Conservation (phyloP, 2,329 filamentous ascomycete species). For the Apiospora sp. region DNA sequence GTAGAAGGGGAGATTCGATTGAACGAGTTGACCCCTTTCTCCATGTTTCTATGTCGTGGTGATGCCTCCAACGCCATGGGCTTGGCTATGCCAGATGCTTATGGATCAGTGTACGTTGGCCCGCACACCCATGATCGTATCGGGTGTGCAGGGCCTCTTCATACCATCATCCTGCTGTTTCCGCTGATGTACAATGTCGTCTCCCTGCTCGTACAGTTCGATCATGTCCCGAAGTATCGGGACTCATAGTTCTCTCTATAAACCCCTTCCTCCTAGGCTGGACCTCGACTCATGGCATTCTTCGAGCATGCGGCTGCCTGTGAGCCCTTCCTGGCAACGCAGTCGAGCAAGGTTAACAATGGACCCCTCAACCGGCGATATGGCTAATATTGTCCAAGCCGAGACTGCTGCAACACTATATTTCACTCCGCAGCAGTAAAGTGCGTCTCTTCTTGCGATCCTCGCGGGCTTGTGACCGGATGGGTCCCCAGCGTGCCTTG, state of each 20-base stretch:
- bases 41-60: background rate
- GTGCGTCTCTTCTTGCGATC: slow-evolving; percentile 62
- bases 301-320: background rate
- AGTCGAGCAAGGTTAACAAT: background rate
- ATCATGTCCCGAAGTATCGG: background rate
- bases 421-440: slow-evolving; percentile 60
- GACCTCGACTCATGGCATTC: background rate
- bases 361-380: background rate
- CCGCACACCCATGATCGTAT: slow-evolving; percentile 7
- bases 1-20: slow-evolving; percentile 24
- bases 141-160: slow-evolving; percentile 3
- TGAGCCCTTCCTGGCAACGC: background rate
- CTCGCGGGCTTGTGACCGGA: slow-evolving; percentile 60
- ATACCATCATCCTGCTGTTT: background rate
- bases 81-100: slow-evolving; percentile 27
- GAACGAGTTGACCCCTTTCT: background rate
- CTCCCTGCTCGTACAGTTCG: slow-evolving; percentile 24
- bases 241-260: background rate
- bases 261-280: background rate
- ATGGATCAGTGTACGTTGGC: background rate
- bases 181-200: slow-evolving; percentile 21
- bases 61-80: slow-evolving; percentile 23
- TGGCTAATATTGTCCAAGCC: background rate
- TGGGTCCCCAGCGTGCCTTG: slow-evolving; percentile 65
- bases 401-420: slow-evolving; percentile 45